A percentile compares a stretch with the other conserved stretches of the same genome.
These are phyloP conservation scores for Heritiera fomes DNA, from an alignment of 345 rosid genomes.

Conservation along the genomic window DNA sequence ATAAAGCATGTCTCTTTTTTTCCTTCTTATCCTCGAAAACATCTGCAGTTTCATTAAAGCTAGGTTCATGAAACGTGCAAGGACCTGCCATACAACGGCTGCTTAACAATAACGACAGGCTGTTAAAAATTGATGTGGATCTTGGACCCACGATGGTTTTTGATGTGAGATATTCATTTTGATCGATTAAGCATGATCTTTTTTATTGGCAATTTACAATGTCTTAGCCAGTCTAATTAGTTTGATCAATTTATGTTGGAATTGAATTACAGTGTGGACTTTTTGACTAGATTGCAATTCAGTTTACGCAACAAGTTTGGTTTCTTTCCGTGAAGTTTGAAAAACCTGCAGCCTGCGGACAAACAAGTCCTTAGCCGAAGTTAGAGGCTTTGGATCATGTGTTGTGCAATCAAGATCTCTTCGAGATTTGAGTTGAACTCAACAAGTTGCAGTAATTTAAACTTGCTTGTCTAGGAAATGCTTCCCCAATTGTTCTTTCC, in stretches of 20 bases:
- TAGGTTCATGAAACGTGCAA: neutral
- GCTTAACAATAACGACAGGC: neutral
- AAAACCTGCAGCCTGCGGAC: neutral
- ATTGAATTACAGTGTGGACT: neutral
- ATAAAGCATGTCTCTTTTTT: slow-evolving; percentile 13
- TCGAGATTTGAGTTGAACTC: slow-evolving; percentile 4
- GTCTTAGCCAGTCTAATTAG: neutral
- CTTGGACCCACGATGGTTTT: neutral
- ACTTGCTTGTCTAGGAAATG: neutral
- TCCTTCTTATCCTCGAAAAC: slow-evolving; percentile 21
- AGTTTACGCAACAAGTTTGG: neutral
- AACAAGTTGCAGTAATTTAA: neutral
- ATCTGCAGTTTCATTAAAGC: slow-evolving; percentile 18
- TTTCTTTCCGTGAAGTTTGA: neutral
- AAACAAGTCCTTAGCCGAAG: neutral
- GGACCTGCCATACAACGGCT: neutral
- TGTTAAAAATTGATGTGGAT: neutral
- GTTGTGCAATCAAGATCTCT: neutral
- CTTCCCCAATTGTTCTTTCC: neutral
- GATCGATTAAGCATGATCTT: neutral
- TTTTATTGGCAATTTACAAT: neutral
- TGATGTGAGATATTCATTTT: neutral
- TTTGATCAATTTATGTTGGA: neutral
- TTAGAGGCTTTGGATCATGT: neutral
- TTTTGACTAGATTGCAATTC: neutral